Conservation (phyloP, 352 stramenopile species). For the Globisporangium echinulatum region DNA sequence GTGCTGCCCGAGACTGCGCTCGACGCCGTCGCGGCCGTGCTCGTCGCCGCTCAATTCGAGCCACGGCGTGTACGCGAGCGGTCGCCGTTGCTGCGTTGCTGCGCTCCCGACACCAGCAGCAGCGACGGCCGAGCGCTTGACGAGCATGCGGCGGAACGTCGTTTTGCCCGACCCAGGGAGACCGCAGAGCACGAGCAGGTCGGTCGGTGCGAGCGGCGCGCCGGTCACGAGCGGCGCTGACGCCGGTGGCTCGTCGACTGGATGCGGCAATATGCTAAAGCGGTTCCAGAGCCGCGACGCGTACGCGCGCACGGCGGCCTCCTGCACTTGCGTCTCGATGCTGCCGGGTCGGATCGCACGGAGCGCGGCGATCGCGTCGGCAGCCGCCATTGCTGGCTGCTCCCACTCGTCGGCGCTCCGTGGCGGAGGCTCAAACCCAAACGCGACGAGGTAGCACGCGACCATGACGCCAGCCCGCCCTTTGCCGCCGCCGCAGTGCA, state of each 20-base stretch:
- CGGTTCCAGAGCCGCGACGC: slow-evolving; percentile 58
- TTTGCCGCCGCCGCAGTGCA: slow-evolving; percentile 65
- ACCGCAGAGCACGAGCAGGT: slow-evolving; percentile 53
- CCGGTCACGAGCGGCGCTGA: slow-evolving; percentile 32
- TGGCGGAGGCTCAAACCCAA: slow-evolving; percentile 36
- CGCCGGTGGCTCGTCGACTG: slow-evolving; percentile 20
- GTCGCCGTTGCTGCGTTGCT: slow-evolving; percentile 5
- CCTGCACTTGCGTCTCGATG: slow-evolving; percentile 52
- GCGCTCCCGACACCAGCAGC: background rate
- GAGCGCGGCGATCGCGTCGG: slow-evolving; percentile 34
- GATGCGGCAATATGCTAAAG: slow-evolving; percentile 21
- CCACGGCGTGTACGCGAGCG: slow-evolving; percentile 17
- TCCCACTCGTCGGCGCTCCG: slow-evolving; percentile 16
- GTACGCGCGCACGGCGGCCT: slow-evolving; percentile 34
- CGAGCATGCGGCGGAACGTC: slow-evolving; percentile 43
- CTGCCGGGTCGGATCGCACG: slow-evolving; percentile 41
- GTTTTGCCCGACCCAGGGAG: slow-evolving; percentile 54
- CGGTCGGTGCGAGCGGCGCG: slow-evolving; percentile 20
- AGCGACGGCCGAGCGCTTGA: slow-evolving; percentile 25
- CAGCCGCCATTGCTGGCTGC: slow-evolving; percentile 37
- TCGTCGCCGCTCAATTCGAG: slow-evolving; percentile 49
- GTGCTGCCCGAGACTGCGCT: slow-evolving; percentile 21
- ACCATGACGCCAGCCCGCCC: slow-evolving; percentile 56
- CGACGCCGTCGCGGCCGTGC: slow-evolving; percentile 29
- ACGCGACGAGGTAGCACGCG: slow-evolving; percentile 58